These are phyloP conservation scores for Atkinsonella hypoxylon DNA, from an alignment of 2,329 filamentous ascomycete genomes.

Conservation along the genomic window DNA sequence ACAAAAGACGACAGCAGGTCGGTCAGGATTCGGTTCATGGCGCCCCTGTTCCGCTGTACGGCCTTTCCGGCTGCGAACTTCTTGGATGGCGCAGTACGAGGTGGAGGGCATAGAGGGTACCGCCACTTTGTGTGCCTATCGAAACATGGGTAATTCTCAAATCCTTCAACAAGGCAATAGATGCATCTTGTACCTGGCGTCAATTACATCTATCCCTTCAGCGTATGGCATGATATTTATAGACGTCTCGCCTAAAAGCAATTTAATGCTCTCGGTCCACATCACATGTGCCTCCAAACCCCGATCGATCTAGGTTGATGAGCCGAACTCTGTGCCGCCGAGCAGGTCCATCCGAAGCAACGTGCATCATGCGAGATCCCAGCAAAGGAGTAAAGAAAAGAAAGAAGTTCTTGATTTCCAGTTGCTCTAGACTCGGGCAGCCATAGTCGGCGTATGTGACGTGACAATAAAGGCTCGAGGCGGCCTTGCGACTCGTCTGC, in stretches of 20 bases:
- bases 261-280: slow-evolving; percentile 10
- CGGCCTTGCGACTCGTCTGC: slow-evolving; percentile 8
- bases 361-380: slow-evolving; percentile 17
- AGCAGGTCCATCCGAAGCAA: slow-evolving; percentile 21
- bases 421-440: slow-evolving; percentile 16
- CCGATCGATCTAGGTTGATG: slow-evolving; percentile 22
- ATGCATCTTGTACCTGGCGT: slow-evolving; percentile 10
- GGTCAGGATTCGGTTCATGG: slow-evolving; percentile 20
- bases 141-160: slow-evolving; percentile 19
- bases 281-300: slow-evolving; percentile 22
- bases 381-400: slow-evolving; percentile 19
- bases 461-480: slow-evolving; percentile 1
- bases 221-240: not conserved
- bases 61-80: slow-evolving; percentile 13
- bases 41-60: slow-evolving; percentile 17
- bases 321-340: slow-evolving; percentile 20
- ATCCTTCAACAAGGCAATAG: slow-evolving; percentile 20
- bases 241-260: not conserved
- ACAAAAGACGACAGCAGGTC: slow-evolving; percentile 12
- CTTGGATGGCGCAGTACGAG: slow-evolving; percentile 17
- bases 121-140: slow-evolving; percentile 19
- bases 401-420: slow-evolving; percentile 15
- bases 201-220: not conserved
- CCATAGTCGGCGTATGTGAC: slow-evolving; percentile 14
- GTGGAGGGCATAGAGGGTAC: slow-evolving; percentile 20